Base-by-base conservation (phyloP, 257 asterid genomes). In the Plantago major region DNA sequence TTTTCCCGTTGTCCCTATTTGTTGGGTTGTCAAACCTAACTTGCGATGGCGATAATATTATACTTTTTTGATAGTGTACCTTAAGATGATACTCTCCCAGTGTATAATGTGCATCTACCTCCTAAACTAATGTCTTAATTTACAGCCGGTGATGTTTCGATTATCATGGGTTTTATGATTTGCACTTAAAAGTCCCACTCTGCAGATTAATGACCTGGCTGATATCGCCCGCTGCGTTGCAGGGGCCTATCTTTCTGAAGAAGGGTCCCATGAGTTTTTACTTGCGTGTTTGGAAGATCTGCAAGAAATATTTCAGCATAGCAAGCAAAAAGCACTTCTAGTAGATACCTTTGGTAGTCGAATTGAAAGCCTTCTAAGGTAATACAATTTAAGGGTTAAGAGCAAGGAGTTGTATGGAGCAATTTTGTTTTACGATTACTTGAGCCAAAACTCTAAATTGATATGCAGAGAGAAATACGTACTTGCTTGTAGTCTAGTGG, bases 311-410 rank as follows among this genome's bases (percentile, higher is more conserved):
- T 76, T 91, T 79, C 88, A 79, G 50, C 87, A 79, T 43, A 82
- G 86, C 84, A 91, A 86, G 88, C 71, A 78, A 60, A 82, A 71
- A 71, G 90, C 95, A 75, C 94, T 91, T 71, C 75, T 89, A 33
- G 86, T 91, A 62, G 98, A 86, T 75, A 91, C 95, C 46, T 91
- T 89, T 77, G 97, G 98, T 63, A 78, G 82, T 60, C 83, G 94
- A 65, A 81, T 91, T 64, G 98, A 89, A 76, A 82, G 71, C 77
- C 95, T 91, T 64, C 62, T 91, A 77, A 74, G 95, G 98, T 88
- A 88, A 70, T 71, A 60, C 48, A 64, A 42, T 55, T 58, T 26
- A 54, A 49, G 58, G 44, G 2, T n/a, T 22, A 22, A 22, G 26
- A 1, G 60, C 65, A 64, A 72, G 60, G 64, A 67, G 52, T 13